Evolutionary conservation across 2,329 filamentous ascomycete genomes (phyloP), one percentile per base, ranked within the genome.

Genomic region (Ophiostoma novo-ulmi): DNA sequence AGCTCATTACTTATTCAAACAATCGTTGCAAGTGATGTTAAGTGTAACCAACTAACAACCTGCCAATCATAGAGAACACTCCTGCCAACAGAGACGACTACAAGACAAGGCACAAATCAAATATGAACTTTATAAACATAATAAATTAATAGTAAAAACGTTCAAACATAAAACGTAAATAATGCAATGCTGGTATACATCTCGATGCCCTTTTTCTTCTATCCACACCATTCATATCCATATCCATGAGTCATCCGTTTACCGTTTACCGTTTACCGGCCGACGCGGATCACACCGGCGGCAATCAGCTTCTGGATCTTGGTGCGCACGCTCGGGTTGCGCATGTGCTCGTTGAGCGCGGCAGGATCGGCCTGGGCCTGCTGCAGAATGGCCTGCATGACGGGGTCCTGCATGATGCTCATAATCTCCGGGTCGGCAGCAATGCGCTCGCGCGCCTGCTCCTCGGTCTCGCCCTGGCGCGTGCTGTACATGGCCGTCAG

Each of bases 381-480:
- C 80, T 98, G 94, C 71, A 98, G 87, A 75, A 97, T 97, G 75
- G 91, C 91, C 82, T 99, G 93, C 94, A 99, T 98, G 78, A 99
- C 90, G 20, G 95, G 95, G 78, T 99, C 95, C 80, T 94, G 90
- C 82, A 98, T 91, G 78, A 97, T 94, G 73, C 84, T 81, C 87
- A 96, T 92, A 79, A 98, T 97, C 89, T 97, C 94, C 7, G 94
- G 94, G 76, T 98, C 94, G 75, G 89, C 89, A 84, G 91, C 89
- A 78, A 99, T 89, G 74, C 96, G 87, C 83, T 96, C 93, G 80
- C 93, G 89, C 1, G 95, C 97, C 86, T 99, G 89, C 80, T 97
- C 91, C 83, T 99, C 95, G 0, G 92, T 94, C 87, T 99, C 95
- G 75, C 95, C 95, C 78, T 96, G 94, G 36, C 93, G 90, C 26